Base-by-base conservation (phyloP, 1,284 basidiomycete species). In the Flammula alnicola region DNA sequence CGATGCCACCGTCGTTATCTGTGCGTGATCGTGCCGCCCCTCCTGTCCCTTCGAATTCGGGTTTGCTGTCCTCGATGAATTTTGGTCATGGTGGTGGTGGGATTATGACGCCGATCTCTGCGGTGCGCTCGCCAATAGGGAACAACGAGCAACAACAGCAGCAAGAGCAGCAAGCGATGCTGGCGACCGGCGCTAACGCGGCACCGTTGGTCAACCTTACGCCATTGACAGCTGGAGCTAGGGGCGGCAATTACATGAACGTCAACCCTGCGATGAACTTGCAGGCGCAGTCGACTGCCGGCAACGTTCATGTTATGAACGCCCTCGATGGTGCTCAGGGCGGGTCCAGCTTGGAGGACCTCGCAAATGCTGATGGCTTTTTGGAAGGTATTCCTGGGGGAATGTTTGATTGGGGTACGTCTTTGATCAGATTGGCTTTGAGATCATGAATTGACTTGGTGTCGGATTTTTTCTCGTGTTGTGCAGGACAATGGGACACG, bases 321-420 rank as follows among this genome's bases (percentile, higher is more conserved):
- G 72, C 84, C 30, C 71, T 89, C 30, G 86, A 88, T 60, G 78
- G 74, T 4, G 74, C 79, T 5, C 78, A 78, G 52, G 73, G 75
- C 46, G 73, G 74, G 31, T 75, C 72, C 55, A 77, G 77, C 23
- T 65, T 89, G 52, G 80, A 82, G 51, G 81, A 86, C 48, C 77
- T 80, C 60, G 79, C 82, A 23, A 73, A 82, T 67, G 79, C 83
- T n/a, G 89, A 93, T 46, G 83, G 79, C 22, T 80, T 91, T 54
- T 71, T 95, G 62, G 89, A 92, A 59, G 86, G 87, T 1, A 80
- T 94, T 39, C 92, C 92, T 11, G 84, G 83, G n/a, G 80, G 81
- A 19, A 91, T 91, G 80, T 93, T 93, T 70, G 89, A 94, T 68
- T 95, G 89, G 88, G 80, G 88, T 89, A 57, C 63, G 84, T 77